Percentiles rank a stretch among this genome's conserved stretches.
These are phyloP conservation scores for Arthrobotrys conoides DNA, from an alignment of 2,329 filamentous ascomycete genomes.

Conservation along the genomic window DNA sequence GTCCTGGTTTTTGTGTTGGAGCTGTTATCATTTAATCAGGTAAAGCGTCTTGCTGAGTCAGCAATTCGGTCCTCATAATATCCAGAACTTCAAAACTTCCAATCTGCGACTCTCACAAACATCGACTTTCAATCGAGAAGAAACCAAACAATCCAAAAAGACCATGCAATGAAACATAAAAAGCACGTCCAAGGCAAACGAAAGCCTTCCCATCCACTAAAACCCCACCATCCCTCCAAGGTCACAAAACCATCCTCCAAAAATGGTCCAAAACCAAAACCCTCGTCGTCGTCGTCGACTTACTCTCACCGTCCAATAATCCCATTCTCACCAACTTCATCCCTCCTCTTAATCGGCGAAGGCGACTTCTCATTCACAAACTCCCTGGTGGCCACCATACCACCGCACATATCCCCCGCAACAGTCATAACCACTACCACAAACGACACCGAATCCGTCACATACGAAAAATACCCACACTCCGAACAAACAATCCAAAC, in stretches of 20 bases:
- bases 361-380: constrained; percentile 84
- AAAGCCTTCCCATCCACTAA: constrained; percentile 39
- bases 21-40: constrained; percentile 7
- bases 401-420: constrained; percentile 33
- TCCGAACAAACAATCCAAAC: constrained; percentile 66
- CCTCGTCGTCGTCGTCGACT: not conserved
- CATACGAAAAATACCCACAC: constrained; percentile 79
- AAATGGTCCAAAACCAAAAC: constrained; percentile 16
- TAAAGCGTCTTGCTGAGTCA: not conserved
- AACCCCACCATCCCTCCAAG: constrained; percentile 47
- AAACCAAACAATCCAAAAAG: no score
- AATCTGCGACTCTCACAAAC: no score
- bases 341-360: constrained; percentile 83
- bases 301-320: constrained; percentile 65
- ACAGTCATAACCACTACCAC: constrained; percentile 74
- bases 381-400: constrained; percentile 69
- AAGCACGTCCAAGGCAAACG: constrained; percentile 38
- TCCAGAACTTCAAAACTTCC: not conserved
- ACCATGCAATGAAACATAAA: constrained; percentile 52
- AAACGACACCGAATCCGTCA: constrained; percentile 74
- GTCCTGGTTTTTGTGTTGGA: constrained; percentile 12
- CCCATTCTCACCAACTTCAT: constrained; percentile 77
- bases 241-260: constrained; percentile 37
- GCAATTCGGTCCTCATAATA: not conserved
- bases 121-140: no score